Evolutionary conservation across 1,284 basidiomycete species (phyloP), one percentile per base, ranked within the genome.

Genomic region (Rhodotorula sp.): DNA sequence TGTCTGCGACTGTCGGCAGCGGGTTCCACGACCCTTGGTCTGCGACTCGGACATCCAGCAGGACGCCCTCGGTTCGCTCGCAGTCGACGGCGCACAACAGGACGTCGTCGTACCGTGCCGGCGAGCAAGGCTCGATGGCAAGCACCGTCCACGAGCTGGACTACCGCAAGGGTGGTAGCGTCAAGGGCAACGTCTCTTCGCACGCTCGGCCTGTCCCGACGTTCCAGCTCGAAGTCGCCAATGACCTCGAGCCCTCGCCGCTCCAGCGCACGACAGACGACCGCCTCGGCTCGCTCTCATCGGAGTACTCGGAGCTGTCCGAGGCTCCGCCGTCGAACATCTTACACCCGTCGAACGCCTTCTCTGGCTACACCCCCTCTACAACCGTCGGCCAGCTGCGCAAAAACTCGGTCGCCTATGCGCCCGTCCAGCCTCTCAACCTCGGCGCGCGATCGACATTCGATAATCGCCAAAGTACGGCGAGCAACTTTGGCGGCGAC

Each of bases 1-100:
- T 61, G n/a, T 18, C 26, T 24, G 34, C n/a, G 9, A 58, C 60
- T 10, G 59, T 37, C 37, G 28, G 34, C 47, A 34, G 55, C 51
- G 61, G 52, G 16, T 59, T 59, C 50, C 62, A 53, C 51, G 58
- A 64, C 57, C 62, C 61, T 0, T 60, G 52, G 64, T 62, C 61
- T 3, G 16, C 59, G 34, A 44, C 4, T 4, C 4, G 40, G 28
- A 44, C 26, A 9, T 58, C 48, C 9, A 28, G 55, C 50, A 11
- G 37, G 37, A 40, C 37, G 37, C 37, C 60, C 13, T 57, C 65
- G 24, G 26, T 34, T 6, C 59, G 46, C 28, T 57, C 65, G 47
- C 59, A 56, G 11, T 55, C n/a, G 16, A 55, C 58, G 31, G 53
- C 47, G 22, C 16, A 9, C 10, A 22, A 47, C 15, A 30, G 31